Evolutionary conservation across 768 basidiomycete species (phyloP).

Genomic region (Kwoniella pini): DNA sequence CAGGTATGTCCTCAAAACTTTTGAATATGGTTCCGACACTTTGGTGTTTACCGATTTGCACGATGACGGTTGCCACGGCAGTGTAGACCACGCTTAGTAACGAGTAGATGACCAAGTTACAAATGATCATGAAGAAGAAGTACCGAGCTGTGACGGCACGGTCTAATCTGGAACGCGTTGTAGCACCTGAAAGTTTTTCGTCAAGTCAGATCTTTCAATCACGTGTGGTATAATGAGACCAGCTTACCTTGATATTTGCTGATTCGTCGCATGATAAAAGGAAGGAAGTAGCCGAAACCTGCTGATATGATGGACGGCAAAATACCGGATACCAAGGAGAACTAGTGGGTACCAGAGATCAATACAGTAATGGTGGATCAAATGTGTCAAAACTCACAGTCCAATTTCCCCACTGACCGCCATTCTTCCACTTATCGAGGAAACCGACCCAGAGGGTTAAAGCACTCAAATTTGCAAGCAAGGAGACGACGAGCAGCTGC

Average conservation of each 20-base stretch:
- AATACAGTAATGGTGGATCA: neutral
- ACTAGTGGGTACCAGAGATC: slow-evolving; percentile 53
- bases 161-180: slow-evolving; percentile 77
- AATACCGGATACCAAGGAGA: slow-evolving; percentile 87
- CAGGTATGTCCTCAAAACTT: slow-evolving; percentile 45
- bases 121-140: slow-evolving; percentile 89
- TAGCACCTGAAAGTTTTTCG: slow-evolving; percentile 60
- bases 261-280: slow-evolving; percentile 85
- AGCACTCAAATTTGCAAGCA: slow-evolving; percentile 86
- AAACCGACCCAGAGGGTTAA: slow-evolving; percentile 69
- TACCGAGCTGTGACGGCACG: slow-evolving; percentile 90
- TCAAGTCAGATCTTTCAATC: too few relatives aligned
- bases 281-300: slow-evolving; percentile 85
- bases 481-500: slow-evolving; percentile 75
- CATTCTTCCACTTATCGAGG: slow-evolving; percentile 68
- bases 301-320: slow-evolving; percentile 86
- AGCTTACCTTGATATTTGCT: slow-evolving; percentile 68
- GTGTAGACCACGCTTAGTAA: slow-evolving; percentile 82
- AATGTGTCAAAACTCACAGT: slow-evolving; percentile 29
- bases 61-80: slow-evolving; percentile 56
- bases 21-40: slow-evolving; percentile 60
- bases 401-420: slow-evolving; percentile 60
- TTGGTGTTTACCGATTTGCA: slow-evolving; percentile 60
- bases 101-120: slow-evolving; percentile 91
- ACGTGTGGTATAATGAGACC: neutral